These are phyloP conservation scores for Amaranthus palmeri DNA, from an alignment of 148 eudicot species.

Conservation along the genomic window DNA sequence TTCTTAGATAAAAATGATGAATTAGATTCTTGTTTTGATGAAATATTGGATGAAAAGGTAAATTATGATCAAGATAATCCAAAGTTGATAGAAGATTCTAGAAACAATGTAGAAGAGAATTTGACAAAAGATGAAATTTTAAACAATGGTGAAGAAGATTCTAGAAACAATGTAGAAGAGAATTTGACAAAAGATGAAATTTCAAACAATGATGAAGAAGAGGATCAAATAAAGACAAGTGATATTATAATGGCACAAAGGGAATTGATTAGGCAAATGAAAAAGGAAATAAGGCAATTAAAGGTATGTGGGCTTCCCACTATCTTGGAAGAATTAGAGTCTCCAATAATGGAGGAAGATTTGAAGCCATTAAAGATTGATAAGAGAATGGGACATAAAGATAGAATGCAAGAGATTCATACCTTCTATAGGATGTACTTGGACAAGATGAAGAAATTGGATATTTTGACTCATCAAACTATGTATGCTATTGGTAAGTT, in stretches of 20 bases:
- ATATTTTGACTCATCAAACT: slow-evolving; percentile 79
- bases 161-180: too few relatives aligned
- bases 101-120: too few relatives aligned
- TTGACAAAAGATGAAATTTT: too few relatives aligned
- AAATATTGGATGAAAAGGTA: background rate
- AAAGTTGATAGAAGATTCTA: too few relatives aligned
- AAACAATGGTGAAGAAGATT: too few relatives aligned
- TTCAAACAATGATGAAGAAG: slow-evolving; percentile 29
- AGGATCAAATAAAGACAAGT: slow-evolving; percentile 31
- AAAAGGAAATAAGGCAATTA: slow-evolving; percentile 59
- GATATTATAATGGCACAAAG: slow-evolving; percentile 59
- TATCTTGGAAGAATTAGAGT: slow-evolving; percentile 78
- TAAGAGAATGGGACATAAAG: slow-evolving; percentile 62
- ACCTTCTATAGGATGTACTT: slow-evolving; percentile 63
- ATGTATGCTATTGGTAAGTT: slow-evolving; percentile 85
- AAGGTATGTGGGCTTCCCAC: slow-evolving; percentile 65
- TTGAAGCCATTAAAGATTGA: slow-evolving; percentile 67
- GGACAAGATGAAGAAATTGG: slow-evolving; percentile 83
- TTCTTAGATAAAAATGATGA: slow-evolving; percentile 14
- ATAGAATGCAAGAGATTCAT: slow-evolving; percentile 65
- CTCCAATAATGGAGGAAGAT: slow-evolving; percentile 62
- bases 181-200: too few relatives aligned
- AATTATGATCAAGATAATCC: too few relatives aligned
- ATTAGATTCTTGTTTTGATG: slow-evolving; percentile 20
- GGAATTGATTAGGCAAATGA: slow-evolving; percentile 63